These are phyloP conservation scores for Phytomonas francai DNA, from an alignment of 208 protist species.

Conservation along the genomic window DNA sequence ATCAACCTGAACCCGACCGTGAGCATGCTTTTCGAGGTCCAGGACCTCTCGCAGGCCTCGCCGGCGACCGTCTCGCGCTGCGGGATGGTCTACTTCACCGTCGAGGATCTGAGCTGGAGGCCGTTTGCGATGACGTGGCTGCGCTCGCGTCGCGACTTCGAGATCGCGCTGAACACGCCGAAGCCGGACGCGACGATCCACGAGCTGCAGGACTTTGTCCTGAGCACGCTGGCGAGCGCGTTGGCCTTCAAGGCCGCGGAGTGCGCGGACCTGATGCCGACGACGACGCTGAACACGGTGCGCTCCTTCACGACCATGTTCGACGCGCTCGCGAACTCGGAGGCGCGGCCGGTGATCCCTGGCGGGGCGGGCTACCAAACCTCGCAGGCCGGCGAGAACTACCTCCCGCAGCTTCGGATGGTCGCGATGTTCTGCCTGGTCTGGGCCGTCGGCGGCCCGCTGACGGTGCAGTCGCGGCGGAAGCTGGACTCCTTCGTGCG, in stretches of 20 bases:
- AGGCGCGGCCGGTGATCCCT: constrained; percentile 66
- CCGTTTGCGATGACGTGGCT: constrained; percentile 95
- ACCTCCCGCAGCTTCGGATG: constrained; percentile 89
- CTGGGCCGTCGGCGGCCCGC: constrained; percentile 92
- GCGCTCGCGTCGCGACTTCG: constrained; percentile 64
- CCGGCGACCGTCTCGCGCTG: constrained; percentile 98
- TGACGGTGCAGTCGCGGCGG: constrained; percentile 89
- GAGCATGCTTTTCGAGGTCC: constrained; percentile 98
- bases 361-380: constrained; percentile 58
- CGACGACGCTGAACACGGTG: constrained; percentile 82
- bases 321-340: constrained; percentile 90
- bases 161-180: constrained; percentile 85
- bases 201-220: constrained; percentile 80
- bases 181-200: constrained; percentile 84
- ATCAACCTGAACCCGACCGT: constrained; percentile 95
- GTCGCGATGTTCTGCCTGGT: constrained; percentile 94
- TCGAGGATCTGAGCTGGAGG: constrained; percentile 91
- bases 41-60: constrained; percentile 96
- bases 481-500: constrained; percentile 91
- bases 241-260: constrained; percentile 77
- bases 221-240: constrained; percentile 68
- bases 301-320: constrained; percentile 93
- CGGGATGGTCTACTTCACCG: constrained; percentile 98
- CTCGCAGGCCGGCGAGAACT: constrained; percentile 78
- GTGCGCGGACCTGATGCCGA: constrained; percentile 89